phyloP scores from a whole-genome alignment of 2,329 filamentous ascomycete species.

The Claviceps sp. region DNA sequence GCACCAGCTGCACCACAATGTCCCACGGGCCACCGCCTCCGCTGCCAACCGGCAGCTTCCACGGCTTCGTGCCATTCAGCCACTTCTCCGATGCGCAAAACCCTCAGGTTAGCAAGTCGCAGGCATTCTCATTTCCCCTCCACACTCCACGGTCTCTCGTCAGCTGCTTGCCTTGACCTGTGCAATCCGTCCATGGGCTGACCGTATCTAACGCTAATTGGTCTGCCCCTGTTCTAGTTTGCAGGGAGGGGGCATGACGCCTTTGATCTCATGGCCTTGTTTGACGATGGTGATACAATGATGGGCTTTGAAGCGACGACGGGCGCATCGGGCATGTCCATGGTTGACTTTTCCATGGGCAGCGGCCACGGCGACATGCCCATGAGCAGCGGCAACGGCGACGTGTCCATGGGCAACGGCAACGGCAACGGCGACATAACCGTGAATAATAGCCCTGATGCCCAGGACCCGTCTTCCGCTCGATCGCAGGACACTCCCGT shows the following conservation, averaged over 20 bases:
- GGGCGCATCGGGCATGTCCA: no score
- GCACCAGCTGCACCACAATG: slow-evolving; percentile 2
- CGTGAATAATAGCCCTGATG: slow-evolving; percentile 8
- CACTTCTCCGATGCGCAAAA: slow-evolving; percentile 3
- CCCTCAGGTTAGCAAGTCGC: slow-evolving; percentile 2
- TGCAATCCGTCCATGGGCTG: not conserved
- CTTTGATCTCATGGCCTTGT: slow-evolving; percentile 28
- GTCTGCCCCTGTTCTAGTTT: slow-evolving; percentile 1
- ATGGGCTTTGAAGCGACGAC: no score
- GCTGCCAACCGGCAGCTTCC: slow-evolving; percentile 3
- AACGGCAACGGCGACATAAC: slow-evolving; percentile 9
- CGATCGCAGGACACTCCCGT: slow-evolving; percentile 18
- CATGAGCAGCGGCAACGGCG: slow-evolving; percentile 10
- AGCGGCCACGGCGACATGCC: no score
- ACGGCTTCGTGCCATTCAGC: slow-evolving; percentile 3
- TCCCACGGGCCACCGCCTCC: slow-evolving; percentile 6
- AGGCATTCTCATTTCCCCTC: not conserved
- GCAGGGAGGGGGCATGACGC: slow-evolving; percentile 15
- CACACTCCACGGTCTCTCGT: not conserved
- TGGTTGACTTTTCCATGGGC: no score
- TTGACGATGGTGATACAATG: slow-evolving; percentile 22
- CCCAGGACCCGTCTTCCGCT: slow-evolving; percentile 16
- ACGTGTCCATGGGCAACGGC: slow-evolving; percentile 10
- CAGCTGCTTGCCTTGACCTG: not conserved
- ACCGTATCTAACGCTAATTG: not conserved